Base-by-base conservation (phyloP, 805 yeast species). In the Babjeviella inositovora region DNA sequence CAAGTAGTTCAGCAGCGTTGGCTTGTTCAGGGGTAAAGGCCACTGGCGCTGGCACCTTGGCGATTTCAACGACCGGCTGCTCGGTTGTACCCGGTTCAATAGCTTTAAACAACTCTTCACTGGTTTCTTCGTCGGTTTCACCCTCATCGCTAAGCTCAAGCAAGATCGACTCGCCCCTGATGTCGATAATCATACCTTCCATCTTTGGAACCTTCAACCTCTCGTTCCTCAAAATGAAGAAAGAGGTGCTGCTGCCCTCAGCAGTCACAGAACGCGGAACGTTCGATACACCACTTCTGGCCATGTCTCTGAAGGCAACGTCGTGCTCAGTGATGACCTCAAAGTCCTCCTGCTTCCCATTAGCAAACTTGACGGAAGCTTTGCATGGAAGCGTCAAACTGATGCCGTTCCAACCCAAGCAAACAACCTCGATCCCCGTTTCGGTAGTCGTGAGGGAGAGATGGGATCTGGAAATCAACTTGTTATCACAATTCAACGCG, bases 361-460 rank as follows among this genome's bases (percentile, higher is more conserved):
- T 39, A 11, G 25, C 23, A 16, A 38, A 34, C n/a, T 48, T 47
- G 20, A 57, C 56, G 10, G 43, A 33, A 8, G 54, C 32, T 11
- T 38, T 34, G 11, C 43, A 47, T 1, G 93, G 90, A 19, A 81
- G 62, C 4, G 63, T 55, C 11, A 84, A 62, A 7, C 64, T 59
- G 23, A 79, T 50, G 7, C 96, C 95, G 43, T 87, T 87, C 48
- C 70, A 64, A 4, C 97, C 96, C 25, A 69, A 44, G 45, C 96
- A 87, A 21, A 62, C 62, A 23, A 87, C 42, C 9, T 48, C 52
- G 21, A 81, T 43, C 21, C 53, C 35, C 16, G 62, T 50, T 7
- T 43, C 41, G 3, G 37, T 39, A 2, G 51, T 34, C 14, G 52
- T 49, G 3, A 76, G 38, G 9, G 50, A 45, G 24, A 73, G 57